A percentile compares a stretch with the other conserved stretches of the same genome.
phyloP scores from a whole-genome alignment of 1,284 basidiomycete genomes.

The Ceratobasidium theobromae region DNA sequence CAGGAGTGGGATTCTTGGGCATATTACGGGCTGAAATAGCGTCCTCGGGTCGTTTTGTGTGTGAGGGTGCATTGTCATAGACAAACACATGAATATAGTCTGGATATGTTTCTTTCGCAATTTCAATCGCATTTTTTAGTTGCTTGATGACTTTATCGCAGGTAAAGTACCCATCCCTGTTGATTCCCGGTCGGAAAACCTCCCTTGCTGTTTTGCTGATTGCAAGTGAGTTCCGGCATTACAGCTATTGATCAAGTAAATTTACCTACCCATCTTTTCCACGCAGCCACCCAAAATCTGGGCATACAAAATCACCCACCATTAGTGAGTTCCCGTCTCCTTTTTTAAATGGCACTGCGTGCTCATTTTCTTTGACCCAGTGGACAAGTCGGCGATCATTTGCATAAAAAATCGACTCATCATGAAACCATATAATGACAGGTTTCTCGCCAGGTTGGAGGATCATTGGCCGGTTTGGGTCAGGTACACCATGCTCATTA shows the following conservation, averaged over 20 bases:
- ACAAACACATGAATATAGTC: slow-evolving; percentile 42
- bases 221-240: background rate
- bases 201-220: slow-evolving; percentile 38
- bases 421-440: too few species aligned
- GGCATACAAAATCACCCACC: slow-evolving; percentile 50
- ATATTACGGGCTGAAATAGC: slow-evolving; percentile 44
- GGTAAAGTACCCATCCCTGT: slow-evolving; percentile 47
- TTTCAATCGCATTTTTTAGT: slow-evolving; percentile 42
- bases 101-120: slow-evolving; percentile 44
- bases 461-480: background rate
- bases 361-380: slow-evolving; percentile 42
- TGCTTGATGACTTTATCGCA: slow-evolving; percentile 43
- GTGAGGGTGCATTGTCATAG: slow-evolving; percentile 47
- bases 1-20: slow-evolving; percentile 38
- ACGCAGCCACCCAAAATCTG: slow-evolving; percentile 46
- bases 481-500: background rate
- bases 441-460: too few species aligned
- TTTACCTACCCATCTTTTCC: slow-evolving; percentile 40
- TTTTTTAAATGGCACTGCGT: slow-evolving; percentile 44
- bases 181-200: slow-evolving; percentile 49
- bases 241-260: background rate
- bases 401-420: slow-evolving; percentile 48
- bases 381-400: slow-evolving; percentile 42
- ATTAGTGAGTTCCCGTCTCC: slow-evolving; percentile 47
- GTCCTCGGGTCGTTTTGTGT: slow-evolving; percentile 42